A percentile compares a stretch with the other conserved stretches of the same genome.
Evolutionary conservation across 208 protist species (phyloP).

Genomic region (Trypanosoma boissoni): DNA sequence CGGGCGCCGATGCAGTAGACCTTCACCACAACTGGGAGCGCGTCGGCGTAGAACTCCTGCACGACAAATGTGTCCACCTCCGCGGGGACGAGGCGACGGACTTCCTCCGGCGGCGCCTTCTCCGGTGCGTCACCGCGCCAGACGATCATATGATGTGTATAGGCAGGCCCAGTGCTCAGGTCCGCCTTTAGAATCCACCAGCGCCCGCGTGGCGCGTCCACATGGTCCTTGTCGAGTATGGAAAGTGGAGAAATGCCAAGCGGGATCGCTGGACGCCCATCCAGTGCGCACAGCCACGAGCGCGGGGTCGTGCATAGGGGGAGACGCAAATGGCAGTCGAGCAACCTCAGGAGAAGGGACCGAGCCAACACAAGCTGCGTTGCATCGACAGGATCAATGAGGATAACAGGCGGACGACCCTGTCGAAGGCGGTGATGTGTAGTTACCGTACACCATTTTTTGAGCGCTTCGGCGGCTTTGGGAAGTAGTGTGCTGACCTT

Average conservation of each 20-base stretch:
- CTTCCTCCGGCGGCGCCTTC: conserved; percentile 24
- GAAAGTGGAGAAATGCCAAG: conserved; percentile 24
- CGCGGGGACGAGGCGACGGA: conserved; percentile 34
- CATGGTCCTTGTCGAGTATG: background rate
- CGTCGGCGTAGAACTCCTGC: conserved; percentile 59
- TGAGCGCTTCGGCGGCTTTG: conserved; percentile 37
- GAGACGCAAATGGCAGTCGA: conserved; percentile 30
- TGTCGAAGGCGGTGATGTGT: conserved; percentile 10
- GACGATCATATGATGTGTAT: conserved; percentile 76
- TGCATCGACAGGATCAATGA: conserved; percentile 59
- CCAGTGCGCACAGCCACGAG: conserved; percentile 47
- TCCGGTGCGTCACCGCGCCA: conserved; percentile 27
- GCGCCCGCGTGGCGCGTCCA: background rate
- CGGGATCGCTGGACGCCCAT: conserved; percentile 2
- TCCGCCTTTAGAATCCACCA: conserved; percentile 86
- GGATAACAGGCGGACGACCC: conserved; percentile 30
- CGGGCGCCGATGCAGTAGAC: conserved; percentile 70
- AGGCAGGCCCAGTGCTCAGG: conserved; percentile 63
- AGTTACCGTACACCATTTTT: conserved; percentile 35
- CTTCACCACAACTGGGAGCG: conserved; percentile 78
- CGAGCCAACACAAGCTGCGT: conserved; percentile 52
- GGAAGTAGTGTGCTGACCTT: conserved; percentile 64
- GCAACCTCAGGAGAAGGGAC: conserved; percentile 39
- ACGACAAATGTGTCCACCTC: conserved; percentile 52
- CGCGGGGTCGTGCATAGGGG: conserved; percentile 43